Conservation (phyloP, 2,329 filamentous ascomycete species). For the Pochonia chlamydosporia region DNA sequence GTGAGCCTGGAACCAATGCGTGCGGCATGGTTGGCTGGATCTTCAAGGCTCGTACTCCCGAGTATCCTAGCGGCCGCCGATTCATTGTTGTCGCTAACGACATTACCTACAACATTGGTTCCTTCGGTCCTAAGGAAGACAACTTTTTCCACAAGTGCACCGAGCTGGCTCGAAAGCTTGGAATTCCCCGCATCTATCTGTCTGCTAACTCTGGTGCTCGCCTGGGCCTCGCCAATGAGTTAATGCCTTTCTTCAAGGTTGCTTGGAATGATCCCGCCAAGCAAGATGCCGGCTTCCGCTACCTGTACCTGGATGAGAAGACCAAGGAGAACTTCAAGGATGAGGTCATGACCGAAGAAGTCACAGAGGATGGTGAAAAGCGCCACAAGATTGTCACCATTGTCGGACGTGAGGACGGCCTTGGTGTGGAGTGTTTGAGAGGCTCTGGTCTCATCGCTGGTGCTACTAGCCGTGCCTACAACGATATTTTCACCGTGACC, state of each 20-base stretch:
- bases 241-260: conserved; percentile 95
- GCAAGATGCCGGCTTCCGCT: conserved; percentile 90
- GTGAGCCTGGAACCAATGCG: conserved; percentile 89
- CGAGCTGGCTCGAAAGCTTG: conserved; percentile 86
- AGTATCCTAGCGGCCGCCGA: conserved; percentile 86
- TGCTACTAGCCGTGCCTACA: conserved; percentile 93
- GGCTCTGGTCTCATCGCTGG: conserved; percentile 97
- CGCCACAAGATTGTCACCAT: conserved; percentile 93
- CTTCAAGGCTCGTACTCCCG: conserved; percentile 87
- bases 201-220: conserved; percentile 98
- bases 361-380: conserved; percentile 81
- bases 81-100: conserved; percentile 98
- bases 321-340: conserved; percentile 83
- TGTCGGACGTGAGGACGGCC: conserved; percentile 86
- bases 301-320: conserved; percentile 86
- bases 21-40: conserved; percentile 99
- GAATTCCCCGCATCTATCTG: conserved; percentile 94
- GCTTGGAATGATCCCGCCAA: conserved; percentile 84
- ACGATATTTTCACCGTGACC: conserved; percentile 98
- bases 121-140: conserved; percentile 93
- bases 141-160: conserved; percentile 99
- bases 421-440: conserved; percentile 95
- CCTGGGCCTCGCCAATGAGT: conserved; percentile 91
- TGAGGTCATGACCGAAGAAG: conserved; percentile 68
- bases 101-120: conserved; percentile 98